phyloP scores from a whole-genome alignment of 768 basidiomycete species.

The Mycena floridula region DNA sequence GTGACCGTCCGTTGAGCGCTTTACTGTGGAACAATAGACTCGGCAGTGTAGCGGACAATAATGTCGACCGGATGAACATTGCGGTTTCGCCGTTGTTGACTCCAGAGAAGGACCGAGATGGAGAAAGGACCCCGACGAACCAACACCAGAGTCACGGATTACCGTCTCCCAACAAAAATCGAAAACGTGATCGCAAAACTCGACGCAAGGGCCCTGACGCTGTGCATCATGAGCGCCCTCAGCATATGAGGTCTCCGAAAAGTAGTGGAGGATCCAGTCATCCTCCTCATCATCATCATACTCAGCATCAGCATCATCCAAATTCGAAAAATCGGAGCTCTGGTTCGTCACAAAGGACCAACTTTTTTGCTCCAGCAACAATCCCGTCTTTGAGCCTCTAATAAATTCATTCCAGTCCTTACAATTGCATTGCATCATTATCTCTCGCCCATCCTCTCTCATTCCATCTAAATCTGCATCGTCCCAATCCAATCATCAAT shows the following conservation, averaged over 20 bases:
- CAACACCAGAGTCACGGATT: slow-evolving; percentile 19
- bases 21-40: slow-evolving; percentile 22
- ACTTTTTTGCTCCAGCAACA: slow-evolving; percentile 2
- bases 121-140: slow-evolving; percentile 33
- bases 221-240: not conserved
- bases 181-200: slow-evolving; percentile 39
- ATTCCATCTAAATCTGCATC: no score
- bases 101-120: slow-evolving; percentile 29
- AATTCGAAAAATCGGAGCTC: slow-evolving; percentile 38
- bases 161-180: slow-evolving; percentile 20
- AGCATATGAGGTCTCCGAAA: slow-evolving; percentile 7
- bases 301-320: slow-evolving; percentile 36
- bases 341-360: slow-evolving; percentile 30
- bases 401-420: not conserved
- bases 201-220: slow-evolving; percentile 33
- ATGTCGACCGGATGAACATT: slow-evolving; percentile 10
- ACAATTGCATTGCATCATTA: no score
- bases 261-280: slow-evolving; percentile 13
- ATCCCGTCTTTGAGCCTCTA: slow-evolving; percentile 6
- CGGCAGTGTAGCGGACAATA: not conserved
- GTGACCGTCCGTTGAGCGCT: slow-evolving; percentile 24
- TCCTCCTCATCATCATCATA: slow-evolving; percentile 29
- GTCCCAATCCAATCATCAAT: no score
- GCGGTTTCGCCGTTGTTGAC: slow-evolving; percentile 35
- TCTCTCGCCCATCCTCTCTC: no score